Evolutionary conservation across 768 basidiomycete genomes (phyloP).

Genomic region (Podaxis mareebaensis): DNA sequence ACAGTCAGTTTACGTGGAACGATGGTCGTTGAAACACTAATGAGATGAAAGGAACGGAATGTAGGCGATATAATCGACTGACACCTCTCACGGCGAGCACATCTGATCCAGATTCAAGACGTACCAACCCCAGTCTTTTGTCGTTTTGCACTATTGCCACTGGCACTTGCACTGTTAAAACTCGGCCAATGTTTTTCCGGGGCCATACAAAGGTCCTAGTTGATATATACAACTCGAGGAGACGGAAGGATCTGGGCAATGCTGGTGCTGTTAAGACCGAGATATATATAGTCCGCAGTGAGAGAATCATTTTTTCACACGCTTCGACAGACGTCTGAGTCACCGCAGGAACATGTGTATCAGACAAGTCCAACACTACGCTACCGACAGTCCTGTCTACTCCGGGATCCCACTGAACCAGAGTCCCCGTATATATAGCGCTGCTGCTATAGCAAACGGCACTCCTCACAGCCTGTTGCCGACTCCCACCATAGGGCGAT

Average conservation of each 20-base stretch:
- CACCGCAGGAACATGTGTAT: not conserved
- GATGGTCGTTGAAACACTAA: not conserved
- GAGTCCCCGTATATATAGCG: not conserved
- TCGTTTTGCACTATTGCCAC: conserved; percentile 29
- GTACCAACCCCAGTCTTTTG: conserved; percentile 31
- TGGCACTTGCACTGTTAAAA: conserved; percentile 23
- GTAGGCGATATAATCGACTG: not conserved
- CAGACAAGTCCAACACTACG: not conserved
- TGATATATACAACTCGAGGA: not conserved
- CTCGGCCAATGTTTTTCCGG: conserved; percentile 7
- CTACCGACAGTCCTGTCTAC: not conserved
- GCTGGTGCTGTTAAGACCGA: conserved; percentile 2
- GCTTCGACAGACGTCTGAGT: not conserved
- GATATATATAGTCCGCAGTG: not conserved
- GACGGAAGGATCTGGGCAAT: not conserved
- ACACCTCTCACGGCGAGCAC: conserved; percentile 15
- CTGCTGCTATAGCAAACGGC: not conserved
- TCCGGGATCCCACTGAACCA: not conserved
- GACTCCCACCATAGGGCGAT: not conserved
- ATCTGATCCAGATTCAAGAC: conserved; percentile 19
- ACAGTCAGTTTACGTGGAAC: not conserved
- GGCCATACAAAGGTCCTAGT: not conserved
- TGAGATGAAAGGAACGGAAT: not conserved
- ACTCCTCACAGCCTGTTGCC: not conserved
- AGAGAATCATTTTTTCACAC: not conserved